phyloP scores from a whole-genome alignment of 352 stramenopile genomes.

The Aphanomyces invadans region DNA sequence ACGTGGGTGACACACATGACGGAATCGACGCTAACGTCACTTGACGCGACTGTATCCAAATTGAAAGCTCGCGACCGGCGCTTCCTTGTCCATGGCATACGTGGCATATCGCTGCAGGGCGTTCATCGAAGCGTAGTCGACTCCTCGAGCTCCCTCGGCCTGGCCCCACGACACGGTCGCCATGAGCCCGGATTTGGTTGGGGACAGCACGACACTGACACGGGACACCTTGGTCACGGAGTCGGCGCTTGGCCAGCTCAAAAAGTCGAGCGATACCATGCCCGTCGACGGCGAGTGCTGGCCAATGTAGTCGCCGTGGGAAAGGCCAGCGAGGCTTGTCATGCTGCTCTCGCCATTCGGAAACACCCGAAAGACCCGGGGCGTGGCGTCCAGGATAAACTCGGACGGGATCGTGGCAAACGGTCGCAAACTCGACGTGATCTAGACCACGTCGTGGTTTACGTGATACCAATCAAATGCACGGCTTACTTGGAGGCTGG shows the following conservation, averaged over 20 bases:
- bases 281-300: slow-evolving; percentile 14
- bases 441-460: not conserved
- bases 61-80: not conserved
- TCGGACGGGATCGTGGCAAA: slow-evolving; percentile 16
- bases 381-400: slow-evolving; percentile 49
- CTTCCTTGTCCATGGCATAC: not conserved
- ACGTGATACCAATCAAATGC: not conserved
- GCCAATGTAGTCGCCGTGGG: slow-evolving; percentile 55
- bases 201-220: not conserved
- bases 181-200: not conserved
- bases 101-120: not conserved
- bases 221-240: not conserved
- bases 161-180: not conserved
- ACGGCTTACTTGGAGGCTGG: not conserved
- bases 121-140: not conserved
- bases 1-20: too few species aligned
- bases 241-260: not conserved
- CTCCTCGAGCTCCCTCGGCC: not conserved
- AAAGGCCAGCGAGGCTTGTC: slow-evolving; percentile 28
- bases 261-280: not conserved
- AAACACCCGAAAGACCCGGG: slow-evolving; percentile 54
- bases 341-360: slow-evolving; percentile 48
- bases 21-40: not conserved
- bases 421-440: not conserved
- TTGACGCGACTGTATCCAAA: not conserved